Percentiles rank a stretch among this genome's conserved stretches.
These are phyloP conservation scores for Mercurialis annua DNA, from an alignment of 345 rosid species.

Conservation along the genomic window DNA sequence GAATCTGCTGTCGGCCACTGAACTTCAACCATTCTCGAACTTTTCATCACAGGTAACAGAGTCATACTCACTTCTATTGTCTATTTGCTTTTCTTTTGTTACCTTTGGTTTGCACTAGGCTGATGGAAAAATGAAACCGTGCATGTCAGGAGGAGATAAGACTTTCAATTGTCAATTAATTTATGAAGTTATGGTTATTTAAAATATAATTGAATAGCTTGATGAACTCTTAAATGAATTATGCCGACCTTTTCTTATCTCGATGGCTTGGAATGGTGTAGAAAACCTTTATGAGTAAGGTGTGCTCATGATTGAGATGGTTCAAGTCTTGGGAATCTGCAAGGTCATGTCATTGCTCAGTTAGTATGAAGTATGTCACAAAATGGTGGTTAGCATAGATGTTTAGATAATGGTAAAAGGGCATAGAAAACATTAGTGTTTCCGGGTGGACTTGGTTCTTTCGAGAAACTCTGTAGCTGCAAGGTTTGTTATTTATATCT, in stretches of 20 bases:
- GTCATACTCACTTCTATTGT: background rate
- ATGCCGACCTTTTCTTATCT: background rate
- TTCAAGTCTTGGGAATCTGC: no score
- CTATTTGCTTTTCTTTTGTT: background rate
- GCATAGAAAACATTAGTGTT: background rate
- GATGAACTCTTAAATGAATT: background rate
- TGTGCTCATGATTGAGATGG: no score
- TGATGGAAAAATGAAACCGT: background rate
- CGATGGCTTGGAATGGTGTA: background rate
- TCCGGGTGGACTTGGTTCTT: background rate
- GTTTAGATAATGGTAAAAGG: background rate
- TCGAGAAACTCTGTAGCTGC: background rate
- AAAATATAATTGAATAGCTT: background rate
- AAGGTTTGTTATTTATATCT: background rate
- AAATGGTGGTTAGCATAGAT: background rate
- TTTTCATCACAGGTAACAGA: conserved; percentile 83
- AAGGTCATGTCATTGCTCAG: no score
- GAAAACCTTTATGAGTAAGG: no score
- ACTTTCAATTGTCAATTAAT: background rate
- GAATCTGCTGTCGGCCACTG: conserved; percentile 64
- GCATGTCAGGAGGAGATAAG: background rate
- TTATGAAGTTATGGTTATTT: background rate
- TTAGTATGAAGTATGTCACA: background rate
- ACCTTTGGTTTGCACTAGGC: background rate
- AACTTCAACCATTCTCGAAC: conserved; percentile 79